Percentiles rank a stretch among this genome's conserved stretches.
phyloP scores from a whole-genome alignment of 805 yeast species.

The Saccharomyces jurei region DNA sequence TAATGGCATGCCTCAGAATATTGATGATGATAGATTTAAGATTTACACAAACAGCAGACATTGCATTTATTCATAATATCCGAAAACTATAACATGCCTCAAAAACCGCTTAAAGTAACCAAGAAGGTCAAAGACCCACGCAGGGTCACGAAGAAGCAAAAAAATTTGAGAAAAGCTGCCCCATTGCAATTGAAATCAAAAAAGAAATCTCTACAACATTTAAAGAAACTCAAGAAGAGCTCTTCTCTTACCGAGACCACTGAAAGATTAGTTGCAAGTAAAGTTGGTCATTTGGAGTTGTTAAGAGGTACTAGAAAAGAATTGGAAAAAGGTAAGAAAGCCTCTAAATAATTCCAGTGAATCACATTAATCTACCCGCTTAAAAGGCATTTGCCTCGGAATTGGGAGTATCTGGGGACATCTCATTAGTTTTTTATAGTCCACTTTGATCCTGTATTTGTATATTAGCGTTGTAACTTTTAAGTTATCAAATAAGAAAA shows the following conservation, averaged over 20 bases:
- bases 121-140: conserved; percentile 34
- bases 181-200: conserved; percentile 66
- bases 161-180: conserved; percentile 60
- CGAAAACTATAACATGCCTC: conserved; percentile 46
- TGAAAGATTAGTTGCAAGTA: conserved; percentile 76
- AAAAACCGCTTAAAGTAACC: conserved; percentile 55
- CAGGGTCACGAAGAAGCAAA: conserved; percentile 51
- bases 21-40: background rate
- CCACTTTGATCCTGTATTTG: background rate
- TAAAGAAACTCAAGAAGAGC: conserved; percentile 49
- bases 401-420: background rate
- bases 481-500: background rate
- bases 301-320: conserved; percentile 86
- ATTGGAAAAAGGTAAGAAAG: conserved; percentile 50
- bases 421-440: background rate
- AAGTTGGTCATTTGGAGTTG: conserved; percentile 90
- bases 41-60: background rate
- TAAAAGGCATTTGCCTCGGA: background rate
- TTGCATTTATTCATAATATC: background rate
- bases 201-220: conserved; percentile 43
- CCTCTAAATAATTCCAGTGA: conserved; percentile 11
- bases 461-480: background rate
- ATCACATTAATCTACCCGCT: conserved; percentile 8
- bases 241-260: conserved; percentile 49
- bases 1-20: background rate